These are phyloP conservation scores for Trichopus zeylanicus DNA, from an alignment of 116 monocot species.

Conservation along the genomic window DNA sequence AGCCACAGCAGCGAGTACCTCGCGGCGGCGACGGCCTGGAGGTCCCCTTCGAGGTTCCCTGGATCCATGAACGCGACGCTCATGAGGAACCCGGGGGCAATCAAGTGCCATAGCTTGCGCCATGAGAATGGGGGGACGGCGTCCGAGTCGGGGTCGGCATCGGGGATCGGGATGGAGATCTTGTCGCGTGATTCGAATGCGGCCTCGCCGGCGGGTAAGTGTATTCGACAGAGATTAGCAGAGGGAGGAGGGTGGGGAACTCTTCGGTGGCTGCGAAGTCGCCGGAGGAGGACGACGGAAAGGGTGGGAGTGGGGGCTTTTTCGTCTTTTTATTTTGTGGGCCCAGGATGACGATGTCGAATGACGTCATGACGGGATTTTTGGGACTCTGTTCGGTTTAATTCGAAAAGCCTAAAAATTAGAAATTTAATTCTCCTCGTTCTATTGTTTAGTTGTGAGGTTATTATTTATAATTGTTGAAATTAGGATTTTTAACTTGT, in stretches of 20 bases:
- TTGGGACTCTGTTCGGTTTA: no score
- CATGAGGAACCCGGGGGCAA: constrained; percentile 84
- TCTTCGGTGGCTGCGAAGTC: constrained; percentile 3
- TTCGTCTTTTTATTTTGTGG: not conserved
- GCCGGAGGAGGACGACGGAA: not conserved
- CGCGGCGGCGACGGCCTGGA: constrained; percentile 80
- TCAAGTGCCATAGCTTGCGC: constrained; percentile 91
- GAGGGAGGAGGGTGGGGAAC: constrained; percentile 7
- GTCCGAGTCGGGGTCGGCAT: not conserved
- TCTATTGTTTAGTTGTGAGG: no score
- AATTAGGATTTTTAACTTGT: no score
- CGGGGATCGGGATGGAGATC: constrained; percentile 36
- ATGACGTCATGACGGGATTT: not conserved
- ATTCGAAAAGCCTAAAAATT: no score
- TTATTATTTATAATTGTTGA: no score
- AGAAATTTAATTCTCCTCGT: no score
- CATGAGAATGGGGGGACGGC: constrained; percentile 56
- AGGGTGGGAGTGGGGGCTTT: not conserved
- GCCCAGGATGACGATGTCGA: not conserved
- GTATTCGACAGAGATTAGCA: not conserved
- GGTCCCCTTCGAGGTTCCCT: constrained; percentile 89
- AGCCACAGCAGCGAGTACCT: constrained; percentile 88
- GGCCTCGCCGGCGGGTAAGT: constrained; percentile 28
- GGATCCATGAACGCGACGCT: constrained; percentile 93
- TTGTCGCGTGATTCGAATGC: constrained; percentile 63